Percentiles rank a stretch among this genome's conserved stretches.
Evolutionary conservation across 768 basidiomycete genomes (phyloP).

Genomic region (Tephrocybe rancida): DNA sequence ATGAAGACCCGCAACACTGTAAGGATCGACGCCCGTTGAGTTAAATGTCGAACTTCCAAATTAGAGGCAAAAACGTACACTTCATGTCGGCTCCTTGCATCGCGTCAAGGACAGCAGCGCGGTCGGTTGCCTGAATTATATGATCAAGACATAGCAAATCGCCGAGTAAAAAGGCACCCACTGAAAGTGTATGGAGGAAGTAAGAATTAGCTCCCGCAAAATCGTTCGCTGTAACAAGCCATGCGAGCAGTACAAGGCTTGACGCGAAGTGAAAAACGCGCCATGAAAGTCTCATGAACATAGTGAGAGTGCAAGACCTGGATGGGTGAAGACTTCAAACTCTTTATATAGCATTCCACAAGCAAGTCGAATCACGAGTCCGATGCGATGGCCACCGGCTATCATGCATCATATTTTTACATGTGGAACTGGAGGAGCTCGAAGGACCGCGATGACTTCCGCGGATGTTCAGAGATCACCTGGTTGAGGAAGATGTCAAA

Average conservation of each 20-base stretch:
- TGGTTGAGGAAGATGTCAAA: too few species aligned
- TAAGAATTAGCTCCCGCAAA: constrained; percentile 29
- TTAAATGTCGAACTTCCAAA: background rate
- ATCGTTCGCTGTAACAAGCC: constrained; percentile 23
- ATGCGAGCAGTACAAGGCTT: constrained; percentile 4
- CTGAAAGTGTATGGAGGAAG: constrained; percentile 24
- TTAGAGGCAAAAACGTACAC: background rate
- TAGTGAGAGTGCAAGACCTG: too few species aligned
- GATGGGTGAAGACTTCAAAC: too few species aligned
- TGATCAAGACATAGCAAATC: background rate
- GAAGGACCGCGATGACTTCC: too few species aligned
- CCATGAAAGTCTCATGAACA: constrained; percentile 2
- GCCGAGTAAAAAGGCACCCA: constrained; percentile 6
- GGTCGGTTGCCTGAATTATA: constrained; percentile 3
- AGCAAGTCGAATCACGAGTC: background rate
- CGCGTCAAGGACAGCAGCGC: constrained; percentile 13
- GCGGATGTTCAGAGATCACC: too few species aligned
- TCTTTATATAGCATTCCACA: background rate
- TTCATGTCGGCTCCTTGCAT: constrained; percentile 17
- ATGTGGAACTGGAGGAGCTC: background rate
- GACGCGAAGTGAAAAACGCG: constrained; percentile 7
- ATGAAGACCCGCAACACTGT: constrained; percentile 26
- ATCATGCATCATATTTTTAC: background rate
- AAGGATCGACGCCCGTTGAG: background rate
- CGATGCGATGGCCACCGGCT: background rate